Evolutionary conservation across 108 stramenopile genomes (phyloP).

Genomic region (Cylindrotheca closterium): DNA sequence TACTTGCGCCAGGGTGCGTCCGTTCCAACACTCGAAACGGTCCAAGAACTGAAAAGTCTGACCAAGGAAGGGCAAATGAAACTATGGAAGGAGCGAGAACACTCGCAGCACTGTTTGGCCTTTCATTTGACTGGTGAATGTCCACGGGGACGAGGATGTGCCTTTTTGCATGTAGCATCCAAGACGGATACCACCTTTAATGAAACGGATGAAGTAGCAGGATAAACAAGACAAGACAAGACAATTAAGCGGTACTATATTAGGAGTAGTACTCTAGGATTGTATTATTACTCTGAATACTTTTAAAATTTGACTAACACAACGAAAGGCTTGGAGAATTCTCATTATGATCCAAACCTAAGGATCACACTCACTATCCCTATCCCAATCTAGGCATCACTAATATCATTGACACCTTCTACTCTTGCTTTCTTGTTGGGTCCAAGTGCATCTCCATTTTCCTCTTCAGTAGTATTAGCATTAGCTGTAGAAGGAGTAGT

Average conservation of each 20-base stretch:
- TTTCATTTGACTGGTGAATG: constrained; percentile 74
- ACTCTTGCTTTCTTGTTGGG: background rate
- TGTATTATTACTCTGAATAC: no score
- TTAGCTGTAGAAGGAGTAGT: no score
- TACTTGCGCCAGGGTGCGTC: constrained; percentile 82
- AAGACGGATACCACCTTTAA: constrained; percentile 46
- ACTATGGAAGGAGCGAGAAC: constrained; percentile 75
- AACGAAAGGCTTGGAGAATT: no score
- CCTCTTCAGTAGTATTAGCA: no score
- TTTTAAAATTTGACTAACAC: no score
- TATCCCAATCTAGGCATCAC: no score
- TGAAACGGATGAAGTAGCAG: constrained; percentile 47
- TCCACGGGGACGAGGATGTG: constrained; percentile 76
- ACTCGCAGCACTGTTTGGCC: constrained; percentile 86
- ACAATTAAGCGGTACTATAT: no score
- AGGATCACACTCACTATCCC: no score
- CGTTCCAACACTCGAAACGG: constrained; percentile 57
- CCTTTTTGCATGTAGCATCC: constrained; percentile 84
- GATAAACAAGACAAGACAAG: constrained; percentile 13
- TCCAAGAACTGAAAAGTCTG: constrained; percentile 48
- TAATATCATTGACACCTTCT: no score
- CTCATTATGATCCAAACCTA: no score
- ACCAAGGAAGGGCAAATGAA: constrained; percentile 50
- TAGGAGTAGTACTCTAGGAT: no score
- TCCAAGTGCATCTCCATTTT: background rate